These are phyloP conservation scores for Batkoa obscura DNA, from an alignment of 371 early-diverging fungal genomes.

Conservation along the genomic window DNA sequence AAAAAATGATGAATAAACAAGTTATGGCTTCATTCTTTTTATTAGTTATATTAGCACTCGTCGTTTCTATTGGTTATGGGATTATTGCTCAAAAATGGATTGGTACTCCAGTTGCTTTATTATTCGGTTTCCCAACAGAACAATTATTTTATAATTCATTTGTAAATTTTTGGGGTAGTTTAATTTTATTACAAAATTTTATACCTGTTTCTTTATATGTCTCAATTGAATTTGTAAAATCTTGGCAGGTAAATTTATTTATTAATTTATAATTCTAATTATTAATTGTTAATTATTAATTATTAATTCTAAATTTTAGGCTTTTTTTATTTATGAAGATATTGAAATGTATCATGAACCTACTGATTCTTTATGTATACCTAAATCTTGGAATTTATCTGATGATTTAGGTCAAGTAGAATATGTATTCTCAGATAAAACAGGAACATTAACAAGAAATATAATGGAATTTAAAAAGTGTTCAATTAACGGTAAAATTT, in stretches of 20 bases:
- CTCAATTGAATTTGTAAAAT: slow-evolving; percentile 74
- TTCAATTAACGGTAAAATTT: slow-evolving; percentile 55
- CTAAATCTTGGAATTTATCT: slow-evolving; percentile 76
- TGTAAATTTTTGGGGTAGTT: slow-evolving; percentile 38
- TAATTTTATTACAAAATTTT: slow-evolving; percentile 88
- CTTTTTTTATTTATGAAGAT: slow-evolving; percentile 72
- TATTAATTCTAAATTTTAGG: slow-evolving; percentile 42
- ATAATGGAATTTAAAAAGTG: slow-evolving; percentile 86
- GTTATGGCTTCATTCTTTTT: slow-evolving; percentile 54
- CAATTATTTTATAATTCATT: slow-evolving; percentile 18
- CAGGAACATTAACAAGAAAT: slow-evolving; percentile 93
- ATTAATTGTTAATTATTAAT: too few relatives aligned
- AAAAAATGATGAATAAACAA: slow-evolving; percentile 72
- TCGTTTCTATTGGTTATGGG: slow-evolving; percentile 46
- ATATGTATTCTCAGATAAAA: slow-evolving; percentile 76
- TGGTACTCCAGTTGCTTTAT: neutral
- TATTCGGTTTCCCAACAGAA: neutral
- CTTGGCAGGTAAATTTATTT: slow-evolving; percentile 51
- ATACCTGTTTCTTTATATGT: slow-evolving; percentile 96
- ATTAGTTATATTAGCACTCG: slow-evolving; percentile 42
- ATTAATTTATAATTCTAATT: slow-evolving; percentile 37
- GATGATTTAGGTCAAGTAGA: slow-evolving; percentile 83
- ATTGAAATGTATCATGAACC: slow-evolving; percentile 64
- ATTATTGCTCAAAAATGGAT: slow-evolving; percentile 19
- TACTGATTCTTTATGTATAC: slow-evolving; percentile 40